These are phyloP conservation scores for Vaccinium myrtillus DNA, from an alignment of 148 eudicot genomes.

Conservation along the genomic window DNA sequence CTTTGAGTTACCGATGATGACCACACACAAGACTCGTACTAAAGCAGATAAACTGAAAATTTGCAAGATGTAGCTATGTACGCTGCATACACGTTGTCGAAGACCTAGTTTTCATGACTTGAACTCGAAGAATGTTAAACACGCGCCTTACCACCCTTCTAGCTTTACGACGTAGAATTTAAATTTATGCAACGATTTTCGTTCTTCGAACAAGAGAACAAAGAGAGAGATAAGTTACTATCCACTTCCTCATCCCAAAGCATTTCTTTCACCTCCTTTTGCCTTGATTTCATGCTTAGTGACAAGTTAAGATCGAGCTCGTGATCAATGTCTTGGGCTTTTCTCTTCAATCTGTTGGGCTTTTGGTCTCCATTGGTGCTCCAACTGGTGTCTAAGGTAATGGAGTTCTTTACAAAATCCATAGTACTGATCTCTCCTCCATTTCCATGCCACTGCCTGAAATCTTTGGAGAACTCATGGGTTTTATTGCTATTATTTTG, in stretches of 20 bases:
- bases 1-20: no score
- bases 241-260: constrained; percentile 16
- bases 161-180: background rate
- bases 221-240: constrained; percentile 19
- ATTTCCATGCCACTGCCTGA: constrained; percentile 10
- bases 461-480: background rate
- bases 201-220: constrained; percentile 7
- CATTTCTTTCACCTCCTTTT: background rate
- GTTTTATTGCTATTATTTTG: background rate
- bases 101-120: no score
- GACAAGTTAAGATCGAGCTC: constrained; percentile 18
- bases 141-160: no score
- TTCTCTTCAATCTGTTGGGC: constrained; percentile 5
- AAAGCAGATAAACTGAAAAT: no score
- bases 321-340: background rate
- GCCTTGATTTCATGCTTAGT: constrained; percentile 6
- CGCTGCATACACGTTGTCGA: no score
- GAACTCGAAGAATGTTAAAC: no score
- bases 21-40: no score
- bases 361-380: constrained; percentile 6
- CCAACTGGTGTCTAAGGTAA: background rate
- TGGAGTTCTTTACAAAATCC: background rate
- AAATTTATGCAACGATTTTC: background rate
- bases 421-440: background rate
- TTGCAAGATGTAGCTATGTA: no score